A percentile compares a stretch with the other conserved stretches of the same genome.
phyloP scores from a whole-genome alignment of 2,329 filamentous ascomycete genomes.

The Aphanoascus verrucosus region DNA sequence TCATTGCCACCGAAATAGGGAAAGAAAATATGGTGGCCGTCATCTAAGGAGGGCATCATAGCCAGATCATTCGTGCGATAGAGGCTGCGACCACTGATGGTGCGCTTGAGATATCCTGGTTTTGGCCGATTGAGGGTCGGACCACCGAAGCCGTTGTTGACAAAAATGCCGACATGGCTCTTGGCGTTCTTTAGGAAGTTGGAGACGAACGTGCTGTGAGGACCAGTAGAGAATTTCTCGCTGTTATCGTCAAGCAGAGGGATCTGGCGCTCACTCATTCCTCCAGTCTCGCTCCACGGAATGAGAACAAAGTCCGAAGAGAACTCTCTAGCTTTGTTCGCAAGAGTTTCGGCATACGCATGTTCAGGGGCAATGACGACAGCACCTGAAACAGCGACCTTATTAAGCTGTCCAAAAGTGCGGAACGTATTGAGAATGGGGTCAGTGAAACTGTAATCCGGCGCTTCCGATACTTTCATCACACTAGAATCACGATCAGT shows the following conservation, averaged over 20 bases:
- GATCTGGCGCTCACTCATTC: constrained; percentile 54
- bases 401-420: constrained; percentile 74
- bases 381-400: constrained; percentile 69
- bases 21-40: constrained; percentile 72
- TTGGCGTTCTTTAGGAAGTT: constrained; percentile 52
- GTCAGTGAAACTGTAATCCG: constrained; percentile 62
- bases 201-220: constrained; percentile 65
- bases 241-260: constrained; percentile 43
- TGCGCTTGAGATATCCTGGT: constrained; percentile 35
- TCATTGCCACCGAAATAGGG: constrained; percentile 79
- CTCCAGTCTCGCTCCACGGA: constrained; percentile 80
- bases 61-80: constrained; percentile 49
- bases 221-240: constrained; percentile 47
- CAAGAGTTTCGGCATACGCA: constrained; percentile 68
- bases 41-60: constrained; percentile 51
- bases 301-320: constrained; percentile 65
- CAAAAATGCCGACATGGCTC: constrained; percentile 65
- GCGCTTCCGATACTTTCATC: constrained; percentile 80
- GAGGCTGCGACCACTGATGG: constrained; percentile 49
- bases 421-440: constrained; percentile 86
- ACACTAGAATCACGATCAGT: constrained; percentile 90
- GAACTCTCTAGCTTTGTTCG: constrained; percentile 58
- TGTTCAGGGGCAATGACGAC: constrained; percentile 68
- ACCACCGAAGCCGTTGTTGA: constrained; percentile 58
- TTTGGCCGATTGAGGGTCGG: constrained; percentile 22